phyloP scores from a whole-genome alignment of 2,329 filamentous ascomycete genomes.

The Cryphonectria parasitica region DNA sequence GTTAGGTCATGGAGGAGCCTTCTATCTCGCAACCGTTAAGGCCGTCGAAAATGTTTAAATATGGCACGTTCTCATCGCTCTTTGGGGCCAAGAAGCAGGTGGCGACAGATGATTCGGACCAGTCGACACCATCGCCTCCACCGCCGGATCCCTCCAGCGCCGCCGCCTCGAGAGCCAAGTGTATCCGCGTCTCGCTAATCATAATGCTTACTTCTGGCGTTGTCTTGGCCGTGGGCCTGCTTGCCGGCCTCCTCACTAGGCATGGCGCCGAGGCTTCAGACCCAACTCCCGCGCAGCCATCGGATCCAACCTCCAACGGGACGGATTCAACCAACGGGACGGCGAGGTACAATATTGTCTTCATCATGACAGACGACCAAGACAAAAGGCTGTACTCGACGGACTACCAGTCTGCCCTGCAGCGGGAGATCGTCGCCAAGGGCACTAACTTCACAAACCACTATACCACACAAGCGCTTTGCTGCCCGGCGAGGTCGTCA shows the following conservation, averaged over 20 bases:
- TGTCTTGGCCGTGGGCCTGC: conserved; percentile 21
- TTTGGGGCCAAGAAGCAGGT: conserved; percentile 5
- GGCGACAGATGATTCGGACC: neutral
- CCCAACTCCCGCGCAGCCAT: neutral
- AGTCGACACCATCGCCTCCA: neutral
- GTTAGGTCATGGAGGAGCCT: conserved; percentile 1
- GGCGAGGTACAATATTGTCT: conserved; percentile 33
- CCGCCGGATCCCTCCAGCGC: neutral
- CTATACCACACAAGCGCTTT: conserved; percentile 35
- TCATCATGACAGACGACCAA: conserved; percentile 34
- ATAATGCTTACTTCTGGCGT: conserved; percentile 22
- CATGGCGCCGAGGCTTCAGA: conserved; percentile 5
- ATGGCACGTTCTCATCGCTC: conserved; percentile 13
- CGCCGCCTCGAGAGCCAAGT: conserved; percentile 14
- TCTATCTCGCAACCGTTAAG: conserved; percentile 3
- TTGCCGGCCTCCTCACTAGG: conserved; percentile 25
- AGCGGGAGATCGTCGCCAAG: conserved; percentile 33
- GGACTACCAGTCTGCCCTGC: conserved; percentile 29
- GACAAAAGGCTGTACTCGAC: conserved; percentile 31
- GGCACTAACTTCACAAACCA: conserved; percentile 35
- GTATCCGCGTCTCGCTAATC: conserved; percentile 20
- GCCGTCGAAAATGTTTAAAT: conserved; percentile 19
- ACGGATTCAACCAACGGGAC: no score
- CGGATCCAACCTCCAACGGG: neutral
- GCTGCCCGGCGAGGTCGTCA: conserved; percentile 36